These are phyloP conservation scores for Podospora comata DNA, from an alignment of 495 filamentous ascomycete species.

Conservation along the genomic window DNA sequence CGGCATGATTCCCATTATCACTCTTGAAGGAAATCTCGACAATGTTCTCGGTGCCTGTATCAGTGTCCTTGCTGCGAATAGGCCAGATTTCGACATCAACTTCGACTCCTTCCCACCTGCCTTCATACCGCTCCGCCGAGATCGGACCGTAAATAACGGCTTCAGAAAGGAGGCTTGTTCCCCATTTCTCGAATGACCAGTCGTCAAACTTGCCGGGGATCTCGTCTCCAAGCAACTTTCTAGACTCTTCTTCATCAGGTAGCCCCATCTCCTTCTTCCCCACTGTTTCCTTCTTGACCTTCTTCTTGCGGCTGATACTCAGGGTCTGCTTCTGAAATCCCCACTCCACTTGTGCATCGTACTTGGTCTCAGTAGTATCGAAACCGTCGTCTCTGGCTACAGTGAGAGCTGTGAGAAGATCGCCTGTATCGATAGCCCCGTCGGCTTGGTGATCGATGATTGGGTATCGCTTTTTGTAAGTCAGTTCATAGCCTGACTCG, in stretches of 20 bases:
- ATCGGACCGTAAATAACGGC: conserved; percentile 28
- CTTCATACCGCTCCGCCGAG: conserved; percentile 27
- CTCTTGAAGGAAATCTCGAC: conserved; percentile 35
- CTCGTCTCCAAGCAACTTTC: conserved; percentile 26
- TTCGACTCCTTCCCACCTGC: conserved; percentile 24
- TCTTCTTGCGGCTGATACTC: conserved; percentile 31
- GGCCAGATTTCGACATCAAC: conserved; percentile 34
- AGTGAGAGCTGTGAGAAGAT: conserved; percentile 24
- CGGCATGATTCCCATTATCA: conserved; percentile 6
- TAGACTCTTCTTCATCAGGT: conserved; percentile 19
- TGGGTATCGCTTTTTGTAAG: conserved; percentile 34
- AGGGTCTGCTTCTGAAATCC: conserved; percentile 31
- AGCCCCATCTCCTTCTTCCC: conserved; percentile 24
- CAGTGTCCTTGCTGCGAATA: conserved; percentile 16
- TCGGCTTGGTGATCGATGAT: not conserved
- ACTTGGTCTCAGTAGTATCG: conserved; percentile 25
- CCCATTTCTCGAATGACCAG: conserved; percentile 23
- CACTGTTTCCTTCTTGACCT: conserved; percentile 15
- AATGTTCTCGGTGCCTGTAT: conserved; percentile 22
- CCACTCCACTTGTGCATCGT: conserved; percentile 36
- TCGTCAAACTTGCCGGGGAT: conserved; percentile 32
- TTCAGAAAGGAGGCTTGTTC: conserved; percentile 16
- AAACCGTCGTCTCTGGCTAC: conserved; percentile 28
- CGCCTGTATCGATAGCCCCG: conserved; percentile 20
- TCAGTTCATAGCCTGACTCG: conserved; percentile 29